phyloP scores from a whole-genome alignment of 2,329 filamentous ascomycete genomes.

The Alternaria sp. region DNA sequence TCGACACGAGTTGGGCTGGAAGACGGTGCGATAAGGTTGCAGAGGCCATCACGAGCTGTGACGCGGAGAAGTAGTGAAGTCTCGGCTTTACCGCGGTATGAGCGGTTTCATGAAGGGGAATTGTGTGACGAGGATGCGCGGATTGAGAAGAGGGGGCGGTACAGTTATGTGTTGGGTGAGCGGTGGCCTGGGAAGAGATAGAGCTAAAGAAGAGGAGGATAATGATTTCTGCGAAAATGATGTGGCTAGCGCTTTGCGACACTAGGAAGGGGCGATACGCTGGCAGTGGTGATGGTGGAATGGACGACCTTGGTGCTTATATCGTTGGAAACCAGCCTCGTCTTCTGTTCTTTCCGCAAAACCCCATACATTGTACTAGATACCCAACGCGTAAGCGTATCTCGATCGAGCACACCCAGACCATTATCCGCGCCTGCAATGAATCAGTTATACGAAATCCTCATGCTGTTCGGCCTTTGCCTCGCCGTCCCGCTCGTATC shows the following conservation, averaged over 20 bases:
- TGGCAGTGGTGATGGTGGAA: not conserved
- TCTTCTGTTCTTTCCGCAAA: not conserved
- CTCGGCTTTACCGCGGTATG: conserved; percentile 3
- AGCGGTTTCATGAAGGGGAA: not conserved
- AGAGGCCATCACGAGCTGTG: not conserved
- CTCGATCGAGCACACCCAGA: not conserved
- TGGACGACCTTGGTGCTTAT: not conserved
- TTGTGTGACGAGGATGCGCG: not conserved
- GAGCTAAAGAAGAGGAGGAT: accelerated
- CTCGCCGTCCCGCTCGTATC: not conserved
- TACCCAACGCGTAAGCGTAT: not conserved
- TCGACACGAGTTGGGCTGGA: not conserved
- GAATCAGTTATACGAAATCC: not conserved
- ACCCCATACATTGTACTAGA: not conserved
- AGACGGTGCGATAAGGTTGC: not conserved
- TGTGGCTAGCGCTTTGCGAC: not conserved
- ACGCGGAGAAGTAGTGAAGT: not conserved
- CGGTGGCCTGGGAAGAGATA: not conserved
- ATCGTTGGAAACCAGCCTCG: not conserved
- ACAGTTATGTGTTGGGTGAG: conserved; percentile 3
- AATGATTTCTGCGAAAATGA: not conserved
- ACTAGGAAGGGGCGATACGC: not conserved
- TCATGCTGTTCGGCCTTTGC: not conserved
- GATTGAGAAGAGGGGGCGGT: conserved; percentile 3
- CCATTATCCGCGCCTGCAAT: not conserved